Conservation (phyloP, 2,329 filamentous ascomycete genomes). For the Cladosporium austrohemisphaericum region DNA sequence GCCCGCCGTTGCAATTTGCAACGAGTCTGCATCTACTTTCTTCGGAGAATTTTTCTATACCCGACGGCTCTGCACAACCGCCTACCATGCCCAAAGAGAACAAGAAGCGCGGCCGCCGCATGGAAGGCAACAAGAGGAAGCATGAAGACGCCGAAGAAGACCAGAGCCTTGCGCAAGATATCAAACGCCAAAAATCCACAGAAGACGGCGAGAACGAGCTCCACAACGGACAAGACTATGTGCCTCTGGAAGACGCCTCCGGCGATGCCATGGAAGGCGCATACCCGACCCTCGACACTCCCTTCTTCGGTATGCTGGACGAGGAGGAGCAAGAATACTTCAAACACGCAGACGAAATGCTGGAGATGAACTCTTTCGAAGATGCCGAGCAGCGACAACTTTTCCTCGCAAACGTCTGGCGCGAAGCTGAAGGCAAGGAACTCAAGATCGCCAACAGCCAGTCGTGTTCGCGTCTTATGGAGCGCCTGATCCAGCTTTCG, state of each 20-base stretch:
- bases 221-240: conserved; percentile 15
- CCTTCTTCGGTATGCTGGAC: conserved; percentile 90
- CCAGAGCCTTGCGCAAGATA: conserved; percentile 34
- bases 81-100: conserved; percentile 56
- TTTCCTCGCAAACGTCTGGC: conserved; percentile 73
- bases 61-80: neutral
- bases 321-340: conserved; percentile 96
- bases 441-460: conserved; percentile 95
- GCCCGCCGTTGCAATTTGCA: conserved; percentile 1
- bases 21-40: conserved; percentile 1
- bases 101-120: conserved; percentile 56
- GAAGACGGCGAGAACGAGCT: conserved; percentile 22
- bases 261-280: conserved; percentile 26
- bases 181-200: conserved; percentile 38
- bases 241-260: conserved; percentile 20
- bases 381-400: conserved; percentile 57
- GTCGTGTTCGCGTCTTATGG: conserved; percentile 88
- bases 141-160: conserved; percentile 44
- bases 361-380: conserved; percentile 84
- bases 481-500: conserved; percentile 81
- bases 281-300: conserved; percentile 51
- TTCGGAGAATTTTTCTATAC: conserved; percentile 16
- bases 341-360: conserved; percentile 78
- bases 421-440: conserved; percentile 86
- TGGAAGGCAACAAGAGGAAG: conserved; percentile 51